Conservation (phyloP, 2,329 filamentous ascomycete species). For the Pestalotiopsis fici region DNA sequence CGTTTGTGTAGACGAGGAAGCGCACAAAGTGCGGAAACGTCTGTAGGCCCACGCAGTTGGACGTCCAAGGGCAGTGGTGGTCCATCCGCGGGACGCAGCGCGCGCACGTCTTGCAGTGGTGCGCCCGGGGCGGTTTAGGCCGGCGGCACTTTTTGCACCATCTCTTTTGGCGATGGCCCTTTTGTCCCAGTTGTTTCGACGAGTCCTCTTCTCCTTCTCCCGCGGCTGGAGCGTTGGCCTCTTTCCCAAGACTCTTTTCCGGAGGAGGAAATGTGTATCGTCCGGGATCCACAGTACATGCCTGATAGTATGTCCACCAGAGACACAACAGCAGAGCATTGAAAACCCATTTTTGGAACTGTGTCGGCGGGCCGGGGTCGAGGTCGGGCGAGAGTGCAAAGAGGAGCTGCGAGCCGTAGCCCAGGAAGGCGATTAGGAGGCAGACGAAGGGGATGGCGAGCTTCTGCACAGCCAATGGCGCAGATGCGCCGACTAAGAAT, state of each 20-base stretch:
- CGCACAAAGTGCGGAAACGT: conserved; percentile 83
- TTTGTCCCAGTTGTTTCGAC: background rate
- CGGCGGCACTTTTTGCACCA: conserved; percentile 79
- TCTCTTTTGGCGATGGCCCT: conserved; percentile 23
- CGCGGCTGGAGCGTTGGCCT: conserved; percentile 8
- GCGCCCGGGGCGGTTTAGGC: conserved; percentile 74
- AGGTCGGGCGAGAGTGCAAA: conserved; percentile 62
- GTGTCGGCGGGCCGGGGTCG: conserved; percentile 60
- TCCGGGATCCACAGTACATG: conserved; percentile 60
- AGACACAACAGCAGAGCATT: conserved; percentile 66
- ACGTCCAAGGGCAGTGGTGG: conserved; percentile 85
- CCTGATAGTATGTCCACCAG: conserved; percentile 69
- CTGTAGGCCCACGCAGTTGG: conserved; percentile 79
- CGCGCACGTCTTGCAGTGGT: conserved; percentile 78
- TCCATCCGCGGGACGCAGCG: conserved; percentile 82
- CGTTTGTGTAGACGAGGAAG: conserved; percentile 71
- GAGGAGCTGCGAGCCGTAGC: conserved; percentile 72
- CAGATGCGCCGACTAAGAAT: conserved; percentile 29
- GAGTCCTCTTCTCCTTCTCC: conserved; percentile 14
- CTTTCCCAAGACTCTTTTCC: conserved; percentile 7
- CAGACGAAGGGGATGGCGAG: conserved; percentile 72
- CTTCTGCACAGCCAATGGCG: conserved; percentile 39
- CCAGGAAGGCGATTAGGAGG: conserved; percentile 66
- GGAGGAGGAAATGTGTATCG: conserved; percentile 45
- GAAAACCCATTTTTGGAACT: conserved; percentile 60